Evolutionary conservation across 2,329 filamentous ascomycete genomes (phyloP).

Genomic region (Polytolypa hystricis): DNA sequence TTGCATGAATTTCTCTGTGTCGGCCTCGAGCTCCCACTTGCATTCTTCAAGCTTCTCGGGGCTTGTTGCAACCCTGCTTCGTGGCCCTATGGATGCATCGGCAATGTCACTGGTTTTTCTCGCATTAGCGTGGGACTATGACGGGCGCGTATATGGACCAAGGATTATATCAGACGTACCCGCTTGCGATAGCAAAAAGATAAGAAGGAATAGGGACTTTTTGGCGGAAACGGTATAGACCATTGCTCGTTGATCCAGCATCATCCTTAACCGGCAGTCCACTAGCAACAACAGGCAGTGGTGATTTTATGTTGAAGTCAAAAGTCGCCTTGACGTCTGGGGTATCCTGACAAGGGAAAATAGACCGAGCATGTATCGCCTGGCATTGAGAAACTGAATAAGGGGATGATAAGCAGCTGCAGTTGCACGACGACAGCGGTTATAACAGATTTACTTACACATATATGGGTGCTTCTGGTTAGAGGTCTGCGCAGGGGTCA

Average conservation of each 20-base stretch:
- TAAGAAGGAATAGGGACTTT: conserved; percentile 89
- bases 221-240: conserved; percentile 77
- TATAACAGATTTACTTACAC: conserved; percentile 38
- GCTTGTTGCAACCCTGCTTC: conserved; percentile 74
- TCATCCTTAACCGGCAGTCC: conserved; percentile 53
- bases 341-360: conserved; percentile 96
- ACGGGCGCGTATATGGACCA: background rate
- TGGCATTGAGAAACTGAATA: conserved; percentile 74
- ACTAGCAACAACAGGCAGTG: conserved; percentile 82
- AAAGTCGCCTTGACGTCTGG: conserved; percentile 96
- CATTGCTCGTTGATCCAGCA: conserved; percentile 39
- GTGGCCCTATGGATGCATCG: conserved; percentile 73
- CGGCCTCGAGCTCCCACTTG: conserved; percentile 82
- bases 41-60: conserved; percentile 75
- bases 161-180: conserved; percentile 19
- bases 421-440: background rate
- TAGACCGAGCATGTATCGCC: conserved; percentile 84
- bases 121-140: conserved; percentile 1
- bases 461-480: conserved; percentile 96
- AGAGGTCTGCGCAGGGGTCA: conserved; percentile 83
- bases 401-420: conserved; percentile 2
- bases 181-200: conserved; percentile 77
- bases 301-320: conserved; percentile 75
- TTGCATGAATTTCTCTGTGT: conserved; percentile 86
- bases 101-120: conserved; percentile 60